Base-by-base conservation (phyloP, 1,139 yeast genomes). In the Arxiozyma heterogenica region DNA sequence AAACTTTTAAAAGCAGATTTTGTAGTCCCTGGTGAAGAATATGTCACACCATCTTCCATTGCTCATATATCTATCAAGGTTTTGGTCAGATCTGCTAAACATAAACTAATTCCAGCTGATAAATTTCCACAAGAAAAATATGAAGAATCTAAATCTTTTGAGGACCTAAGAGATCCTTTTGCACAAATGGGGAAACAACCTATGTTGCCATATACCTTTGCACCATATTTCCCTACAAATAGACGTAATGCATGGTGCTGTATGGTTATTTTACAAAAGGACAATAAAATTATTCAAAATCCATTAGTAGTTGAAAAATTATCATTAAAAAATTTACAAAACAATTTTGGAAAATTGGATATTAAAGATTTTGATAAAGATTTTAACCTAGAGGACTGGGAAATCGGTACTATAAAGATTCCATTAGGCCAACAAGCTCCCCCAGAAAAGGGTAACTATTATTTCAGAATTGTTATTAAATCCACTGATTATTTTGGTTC, bases 11-110 rank as follows among this genome's bases (percentile, higher is more conserved):
- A 81, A 53, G 84, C 95, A 49, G 81, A 79, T 55, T 89, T 91
- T 71, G 79, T 81, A 59, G 96, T 91, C 47, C 95, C 96, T 3
- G 98, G 98, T 43, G 98, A 91, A 73, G 74, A 76, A 41, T 58
- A 55, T 34, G 86, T 93, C 15, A 80, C 95, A 3, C 95, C 97
- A 41, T 70, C 73, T 49, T 81, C 98, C 1, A 80, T 79, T 56
- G 82, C 89, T 12, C 91, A 88, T 67, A 73, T 94, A 58, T 82
- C 83, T 34, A 62, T 94, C 45, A 89, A 89, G 68, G 85, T 87
- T 58, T 72, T 88, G 50, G 82, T 88, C 44, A 83, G 84, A 63
- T 86, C 95, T 1, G 82, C 90, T 20, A 73, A 71, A 53, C 84
- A 82, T 53, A 84, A 83, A 66, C 47, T 58, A 27, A 63, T 67